Base-by-base conservation (phyloP, 2,329 filamentous ascomycete genomes). In the Dryadomyces quercus-mongolicae region DNA sequence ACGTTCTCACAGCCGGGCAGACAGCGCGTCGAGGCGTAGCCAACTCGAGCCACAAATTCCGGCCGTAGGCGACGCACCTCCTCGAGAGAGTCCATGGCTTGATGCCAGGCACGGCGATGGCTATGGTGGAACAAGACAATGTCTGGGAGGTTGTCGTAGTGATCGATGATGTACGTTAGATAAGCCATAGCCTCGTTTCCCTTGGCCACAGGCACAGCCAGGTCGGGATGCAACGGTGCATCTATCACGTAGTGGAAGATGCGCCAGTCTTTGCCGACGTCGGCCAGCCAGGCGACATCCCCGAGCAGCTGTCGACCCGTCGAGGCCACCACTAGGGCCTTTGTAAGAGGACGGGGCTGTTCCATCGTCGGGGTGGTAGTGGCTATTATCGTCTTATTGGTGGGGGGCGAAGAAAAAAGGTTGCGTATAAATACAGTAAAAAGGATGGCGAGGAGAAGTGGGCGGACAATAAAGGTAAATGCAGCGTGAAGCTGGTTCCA, bases 131-230 rank as follows among this genome's bases (percentile, higher is more conserved):
- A 84, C 51, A 82, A 72, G 46, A 74, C 68, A 20, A 81, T 72
- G 57, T 82, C 79, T 2, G 78, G 74, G 1, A 83, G 70, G n/a
- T 70, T 59, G 51, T 80, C 70, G 65, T 83, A 84, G 64, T 81
- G 71, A 60, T 82, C 76, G 62, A 83, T 77, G 58, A 83, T 76
- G 65, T 79, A 83, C 46, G 77, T 77, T 49, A 84, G 69, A 63
- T 84, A 84, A 13, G 73, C 70, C 73, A 83, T 82, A 22, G 77
- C 77, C 64, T 84, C 81, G 60, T 79, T 74, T 46, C 80, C 81
- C 63, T 62, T 62, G 55, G 62, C 59, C 25, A 55, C 36, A 16
- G 63, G 62, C 2, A 63, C 61, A 43, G 60, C 55, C 2, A 64
- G 59, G 2, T 54, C 25, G 5, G 54, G 42, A n/a, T 48, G 54